Evolutionary conservation across 192 early-diverging fungal genomes (phyloP).

Genomic region (Entomortierella chlamydospora): DNA sequence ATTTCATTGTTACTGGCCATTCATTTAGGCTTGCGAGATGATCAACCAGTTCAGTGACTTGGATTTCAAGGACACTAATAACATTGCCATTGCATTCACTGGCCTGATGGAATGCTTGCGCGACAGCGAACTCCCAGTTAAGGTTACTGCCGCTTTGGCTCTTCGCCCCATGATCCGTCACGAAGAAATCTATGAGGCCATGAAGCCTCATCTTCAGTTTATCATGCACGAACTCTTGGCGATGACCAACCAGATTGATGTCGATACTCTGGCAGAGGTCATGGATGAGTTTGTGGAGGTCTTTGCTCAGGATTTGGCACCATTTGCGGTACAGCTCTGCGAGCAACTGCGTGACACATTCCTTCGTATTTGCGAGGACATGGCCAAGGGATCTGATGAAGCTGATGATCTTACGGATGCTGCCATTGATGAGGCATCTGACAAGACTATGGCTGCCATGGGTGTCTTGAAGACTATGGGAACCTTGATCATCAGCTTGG

Average conservation of each 20-base stretch:
- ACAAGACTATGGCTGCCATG: slow-evolving; percentile 91
- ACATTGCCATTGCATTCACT: slow-evolving; percentile 63
- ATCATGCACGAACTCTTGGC: slow-evolving; percentile 76
- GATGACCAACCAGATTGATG: slow-evolving; percentile 93
- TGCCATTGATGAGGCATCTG: slow-evolving; percentile 74
- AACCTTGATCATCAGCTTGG: slow-evolving; percentile 87
- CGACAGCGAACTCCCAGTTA: slow-evolving; percentile 89
- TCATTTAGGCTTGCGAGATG: slow-evolving; percentile 61
- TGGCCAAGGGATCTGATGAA: slow-evolving; percentile 57
- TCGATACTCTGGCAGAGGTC: slow-evolving; percentile 86
- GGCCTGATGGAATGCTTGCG: slow-evolving; percentile 72
- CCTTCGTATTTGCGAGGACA: slow-evolving; percentile 74
- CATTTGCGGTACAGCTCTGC: slow-evolving; percentile 92
- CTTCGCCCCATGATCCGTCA: slow-evolving; percentile 83
- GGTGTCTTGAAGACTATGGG: slow-evolving; percentile 92
- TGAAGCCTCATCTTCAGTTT: slow-evolving; percentile 54
- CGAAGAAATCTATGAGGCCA: slow-evolving; percentile 59
- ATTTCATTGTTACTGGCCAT: too few relatives aligned
- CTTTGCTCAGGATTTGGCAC: slow-evolving; percentile 92
- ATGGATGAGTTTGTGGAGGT: slow-evolving; percentile 94
- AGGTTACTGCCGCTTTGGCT: slow-evolving; percentile 86
- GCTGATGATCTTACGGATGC: slow-evolving; percentile 64
- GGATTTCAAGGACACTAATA: slow-evolving; percentile 70
- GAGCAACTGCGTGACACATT: slow-evolving; percentile 90
- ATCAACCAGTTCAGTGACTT: slow-evolving; percentile 68